Evolutionary conservation across 768 basidiomycete species (phyloP), one percentile per base, ranked within the genome.

Genomic region (Coprinellus aureogranulatus): DNA sequence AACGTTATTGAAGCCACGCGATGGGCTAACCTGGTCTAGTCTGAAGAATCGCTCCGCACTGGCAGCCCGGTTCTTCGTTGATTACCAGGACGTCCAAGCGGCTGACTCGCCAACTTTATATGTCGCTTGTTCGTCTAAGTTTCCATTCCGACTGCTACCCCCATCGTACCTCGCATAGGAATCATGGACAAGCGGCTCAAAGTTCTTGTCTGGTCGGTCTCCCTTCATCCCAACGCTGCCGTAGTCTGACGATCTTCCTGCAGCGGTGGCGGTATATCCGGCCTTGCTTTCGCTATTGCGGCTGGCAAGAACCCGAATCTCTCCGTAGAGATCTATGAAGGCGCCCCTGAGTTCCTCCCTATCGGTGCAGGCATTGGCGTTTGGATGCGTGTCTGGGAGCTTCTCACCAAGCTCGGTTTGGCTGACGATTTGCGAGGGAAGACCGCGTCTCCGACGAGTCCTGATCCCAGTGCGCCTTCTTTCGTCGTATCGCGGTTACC

Each of bases 301-400:
- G 51, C 78, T 14, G 66, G 68, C 14, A 37, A 51, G n/a, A 53
- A 66, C 53, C 56, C 55, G 44, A 62, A 59, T 1, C 57, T 72
- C 6, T 66, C 72, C 1, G 66, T 81, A 5, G 71, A 76, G 25
- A 60, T 81, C 9, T 81, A 77, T 59, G 80, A 81, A 55, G 69
- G 75, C 11, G 67, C 77, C 3, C 61, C 73, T 0, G 63, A 66
- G 31, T 70, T 81, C 40, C 68, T 72, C 2, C 74, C 77, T 31
- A 66, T 77, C 37, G 80, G 80, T 4, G 79, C 79, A 18, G 80
- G 79, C 0, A 73, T 81, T 41, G 68, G 65, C 1, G 60, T 79
- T 4, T 80, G 72, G 72, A 73, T 70, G 6, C 70, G 77, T 28
- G 66, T 74, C 14, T 77, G 77, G 76, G 73, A 77, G 27, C 70